Evolutionary conservation across 441 rosid species (phyloP).

Genomic region (Adansonia gregorii): DNA sequence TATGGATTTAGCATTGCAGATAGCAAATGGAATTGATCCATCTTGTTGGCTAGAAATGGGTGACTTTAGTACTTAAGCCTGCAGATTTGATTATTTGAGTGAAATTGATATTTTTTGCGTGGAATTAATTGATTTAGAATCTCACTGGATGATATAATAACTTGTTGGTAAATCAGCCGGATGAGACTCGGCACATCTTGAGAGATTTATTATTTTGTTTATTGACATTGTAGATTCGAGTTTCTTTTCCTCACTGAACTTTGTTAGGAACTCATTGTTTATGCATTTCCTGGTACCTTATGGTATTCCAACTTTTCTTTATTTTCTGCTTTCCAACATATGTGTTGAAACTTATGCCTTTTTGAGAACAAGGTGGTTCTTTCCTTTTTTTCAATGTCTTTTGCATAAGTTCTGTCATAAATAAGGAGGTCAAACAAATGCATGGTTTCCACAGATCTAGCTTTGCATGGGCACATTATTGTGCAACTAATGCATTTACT

Average conservation of each 20-base stretch:
- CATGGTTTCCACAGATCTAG: conserved; percentile 13
- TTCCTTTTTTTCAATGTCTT: not conserved
- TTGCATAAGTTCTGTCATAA: not conserved
- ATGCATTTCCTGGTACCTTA: not conserved
- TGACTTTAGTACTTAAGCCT: conserved; percentile 6
- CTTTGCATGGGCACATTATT: conserved; percentile 8
- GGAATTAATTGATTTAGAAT: conserved; percentile 10
- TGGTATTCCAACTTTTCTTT: not conserved
- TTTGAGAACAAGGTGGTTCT: not conserved
- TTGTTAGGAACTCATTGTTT: conserved; percentile 2
- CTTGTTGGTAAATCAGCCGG: not conserved
- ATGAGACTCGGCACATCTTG: not conserved
- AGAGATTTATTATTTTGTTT: not conserved
- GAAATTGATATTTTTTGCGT: not conserved
- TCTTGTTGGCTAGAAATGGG: not conserved
- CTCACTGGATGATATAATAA: not conserved
- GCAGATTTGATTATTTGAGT: not conserved
- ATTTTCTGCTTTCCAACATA: not conserved
- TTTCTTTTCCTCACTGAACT: not conserved
- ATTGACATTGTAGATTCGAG: not conserved
- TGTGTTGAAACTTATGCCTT: conserved; percentile 19
- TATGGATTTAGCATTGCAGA: no score
- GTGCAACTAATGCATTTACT: conserved; percentile 12
- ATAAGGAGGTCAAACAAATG: conserved; percentile 15
- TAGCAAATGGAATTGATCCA: no score